A percentile compares a stretch with the other conserved stretches of the same genome.
Conservation (phyloP, 2,329 filamentous ascomycete species). For the Sarocladium kiliense region DNA sequence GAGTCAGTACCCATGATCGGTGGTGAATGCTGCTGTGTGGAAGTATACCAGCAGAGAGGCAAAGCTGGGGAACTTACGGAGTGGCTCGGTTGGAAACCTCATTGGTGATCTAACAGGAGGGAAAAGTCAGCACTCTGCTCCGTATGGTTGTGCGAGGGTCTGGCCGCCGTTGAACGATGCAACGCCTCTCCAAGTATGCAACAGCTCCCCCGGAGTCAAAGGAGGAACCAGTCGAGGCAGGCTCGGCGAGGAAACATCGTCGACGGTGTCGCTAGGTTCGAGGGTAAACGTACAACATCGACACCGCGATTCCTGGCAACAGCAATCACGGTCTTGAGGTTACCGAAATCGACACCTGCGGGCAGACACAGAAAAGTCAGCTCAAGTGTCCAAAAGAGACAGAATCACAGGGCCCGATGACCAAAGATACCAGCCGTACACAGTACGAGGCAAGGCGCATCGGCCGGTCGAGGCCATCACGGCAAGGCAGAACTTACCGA, state of each 20-base stretch:
- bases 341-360: constrained; percentile 88
- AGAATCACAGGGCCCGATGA: background rate
- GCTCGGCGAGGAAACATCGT: constrained; percentile 11
- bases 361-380: constrained; percentile 10
- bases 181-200: background rate
- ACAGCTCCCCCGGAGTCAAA: too few species aligned
- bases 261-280: background rate
- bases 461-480: background rate
- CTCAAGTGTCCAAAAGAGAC: background rate
- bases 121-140: constrained; percentile 13
- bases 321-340: constrained; percentile 93
- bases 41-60: constrained; percentile 4
- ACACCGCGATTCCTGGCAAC: constrained; percentile 98
- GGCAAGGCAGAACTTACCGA: constrained; percentile 36
- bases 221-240: background rate
- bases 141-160: background rate
- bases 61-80: constrained; percentile 67
- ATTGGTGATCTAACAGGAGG: constrained; percentile 76
- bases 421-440: background rate
- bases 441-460: background rate
- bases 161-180: background rate
- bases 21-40: constrained; percentile 12
- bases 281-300: constrained; percentile 75
- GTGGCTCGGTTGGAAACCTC: constrained; percentile 98
- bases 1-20: background rate